phyloP scores from a whole-genome alignment of 371 early-diverging fungal genomes.

The Batrachochytrium dendrobatidis region DNA sequence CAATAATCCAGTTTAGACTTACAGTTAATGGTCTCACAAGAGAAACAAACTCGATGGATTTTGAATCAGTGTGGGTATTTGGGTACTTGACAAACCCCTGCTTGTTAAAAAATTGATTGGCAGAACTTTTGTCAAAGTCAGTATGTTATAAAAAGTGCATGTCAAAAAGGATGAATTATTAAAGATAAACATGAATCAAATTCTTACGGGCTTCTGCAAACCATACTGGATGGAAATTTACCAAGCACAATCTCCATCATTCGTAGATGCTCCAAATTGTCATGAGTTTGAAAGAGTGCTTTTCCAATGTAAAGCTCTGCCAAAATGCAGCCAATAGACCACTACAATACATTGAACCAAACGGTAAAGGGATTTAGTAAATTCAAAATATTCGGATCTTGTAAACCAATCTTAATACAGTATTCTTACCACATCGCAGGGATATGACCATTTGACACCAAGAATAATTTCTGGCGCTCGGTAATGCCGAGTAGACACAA shows the following conservation, averaged over 20 bases:
- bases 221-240: conserved; percentile 16
- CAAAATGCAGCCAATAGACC: conserved; percentile 95
- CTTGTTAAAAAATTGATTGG: conserved; percentile 57
- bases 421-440: conserved; percentile 72
- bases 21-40: conserved; percentile 51
- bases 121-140: conserved; percentile 14
- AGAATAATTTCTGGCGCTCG: conserved; percentile 95
- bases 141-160: background rate
- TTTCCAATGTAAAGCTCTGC: conserved; percentile 91
- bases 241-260: conserved; percentile 43
- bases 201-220: no score
- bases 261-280: conserved; percentile 53
- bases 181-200: background rate
- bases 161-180: background rate
- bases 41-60: conserved; percentile 62
- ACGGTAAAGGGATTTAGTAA: background rate
- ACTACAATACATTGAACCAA: conserved; percentile 27
- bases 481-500: conserved; percentile 90
- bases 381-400: background rate
- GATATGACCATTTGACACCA: conserved; percentile 88
- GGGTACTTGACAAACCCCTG: conserved; percentile 57
- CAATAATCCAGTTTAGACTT: background rate
- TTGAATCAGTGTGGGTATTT: conserved; percentile 48
- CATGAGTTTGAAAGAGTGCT: conserved; percentile 89
- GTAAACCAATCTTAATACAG: no score